Percentiles rank a stretch among this genome's conserved stretches.
These are phyloP conservation scores for Neoboletus magnificus DNA, from an alignment of 768 basidiomycete genomes.

Conservation along the genomic window DNA sequence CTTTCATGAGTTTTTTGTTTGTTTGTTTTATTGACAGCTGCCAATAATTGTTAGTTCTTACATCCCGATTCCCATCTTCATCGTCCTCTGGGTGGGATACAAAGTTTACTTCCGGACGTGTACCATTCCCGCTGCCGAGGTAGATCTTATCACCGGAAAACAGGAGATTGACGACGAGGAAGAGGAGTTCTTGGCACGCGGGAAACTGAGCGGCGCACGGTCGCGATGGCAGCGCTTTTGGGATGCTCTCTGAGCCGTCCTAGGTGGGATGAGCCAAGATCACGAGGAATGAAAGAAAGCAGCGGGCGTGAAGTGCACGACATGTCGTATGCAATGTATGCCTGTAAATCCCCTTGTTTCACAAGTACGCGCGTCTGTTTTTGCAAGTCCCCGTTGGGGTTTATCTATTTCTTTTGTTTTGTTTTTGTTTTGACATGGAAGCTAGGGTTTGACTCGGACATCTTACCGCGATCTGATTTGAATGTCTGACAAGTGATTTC, in stretches of 20 bases:
- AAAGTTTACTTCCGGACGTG: conserved; percentile 24
- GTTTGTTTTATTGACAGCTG: conserved; percentile 3
- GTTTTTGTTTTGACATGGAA: background rate
- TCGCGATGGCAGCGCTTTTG: conserved; percentile 7
- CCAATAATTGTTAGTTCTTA: conserved; percentile 3
- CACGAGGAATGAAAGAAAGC: background rate
- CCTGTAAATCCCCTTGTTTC: background rate
- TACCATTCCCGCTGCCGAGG: conserved; percentile 39
- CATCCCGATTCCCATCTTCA: conserved; percentile 17
- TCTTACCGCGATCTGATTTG: background rate
- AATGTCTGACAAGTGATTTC: background rate
- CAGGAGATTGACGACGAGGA: conserved; percentile 56
- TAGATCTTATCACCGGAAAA: conserved; percentile 60
- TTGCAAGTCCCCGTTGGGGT: background rate
- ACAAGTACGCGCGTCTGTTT: too few species aligned
- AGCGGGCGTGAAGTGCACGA: background rate
- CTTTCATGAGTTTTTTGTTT: background rate
- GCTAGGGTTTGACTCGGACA: background rate
- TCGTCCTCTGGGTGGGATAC: conserved; percentile 12
- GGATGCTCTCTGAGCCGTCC: background rate
- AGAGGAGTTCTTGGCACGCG: conserved; percentile 49
- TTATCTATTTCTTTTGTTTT: background rate
- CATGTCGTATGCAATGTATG: background rate
- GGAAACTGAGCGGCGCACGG: conserved; percentile 40
- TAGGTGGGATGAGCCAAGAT: background rate